phyloP scores from a whole-genome alignment of 208 protist genomes.

The Leishmania major region DNA sequence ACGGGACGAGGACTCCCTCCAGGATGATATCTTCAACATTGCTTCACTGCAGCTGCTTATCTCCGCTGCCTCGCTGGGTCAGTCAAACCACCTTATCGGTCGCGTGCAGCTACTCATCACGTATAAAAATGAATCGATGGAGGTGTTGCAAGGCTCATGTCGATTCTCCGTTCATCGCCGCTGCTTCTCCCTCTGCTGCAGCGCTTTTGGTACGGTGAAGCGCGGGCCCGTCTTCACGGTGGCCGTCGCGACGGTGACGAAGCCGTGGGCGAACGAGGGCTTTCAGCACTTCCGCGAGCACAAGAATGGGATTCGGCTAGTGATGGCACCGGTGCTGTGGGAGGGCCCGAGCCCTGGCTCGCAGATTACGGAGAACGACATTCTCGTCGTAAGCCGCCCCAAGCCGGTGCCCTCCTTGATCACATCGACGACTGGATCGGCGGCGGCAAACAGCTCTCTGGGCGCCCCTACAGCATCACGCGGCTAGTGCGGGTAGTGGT shows the following conservation, averaged over 20 bases:
- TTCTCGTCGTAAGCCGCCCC: slow-evolving; percentile 59
- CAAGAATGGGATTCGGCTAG: slow-evolving; percentile 54
- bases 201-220: slow-evolving; percentile 39
- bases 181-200: slow-evolving; percentile 70
- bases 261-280: slow-evolving; percentile 60
- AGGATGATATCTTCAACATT: slow-evolving; percentile 41
- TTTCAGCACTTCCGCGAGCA: slow-evolving; percentile 50
- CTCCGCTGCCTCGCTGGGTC: slow-evolving; percentile 57
- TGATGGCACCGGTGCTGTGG: slow-evolving; percentile 68
- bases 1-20: slow-evolving; percentile 20
- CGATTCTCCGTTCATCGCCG: slow-evolving; percentile 61
- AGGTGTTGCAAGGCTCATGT: slow-evolving; percentile 67
- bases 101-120: slow-evolving; percentile 66
- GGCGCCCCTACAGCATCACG: background rate
- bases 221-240: slow-evolving; percentile 71
- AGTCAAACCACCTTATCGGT: slow-evolving; percentile 65
- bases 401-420: slow-evolving; percentile 5
- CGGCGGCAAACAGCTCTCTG: background rate
- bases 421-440: background rate
- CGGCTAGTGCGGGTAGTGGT: background rate
- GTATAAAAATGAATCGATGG: slow-evolving; percentile 62
- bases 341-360: slow-evolving; percentile 53
- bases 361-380: slow-evolving; percentile 60
- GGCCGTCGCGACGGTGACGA: slow-evolving; percentile 44
- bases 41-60: slow-evolving; percentile 47